phyloP scores from a whole-genome alignment of 139 green algal genomes.

The Trebouxia sp. region DNA sequence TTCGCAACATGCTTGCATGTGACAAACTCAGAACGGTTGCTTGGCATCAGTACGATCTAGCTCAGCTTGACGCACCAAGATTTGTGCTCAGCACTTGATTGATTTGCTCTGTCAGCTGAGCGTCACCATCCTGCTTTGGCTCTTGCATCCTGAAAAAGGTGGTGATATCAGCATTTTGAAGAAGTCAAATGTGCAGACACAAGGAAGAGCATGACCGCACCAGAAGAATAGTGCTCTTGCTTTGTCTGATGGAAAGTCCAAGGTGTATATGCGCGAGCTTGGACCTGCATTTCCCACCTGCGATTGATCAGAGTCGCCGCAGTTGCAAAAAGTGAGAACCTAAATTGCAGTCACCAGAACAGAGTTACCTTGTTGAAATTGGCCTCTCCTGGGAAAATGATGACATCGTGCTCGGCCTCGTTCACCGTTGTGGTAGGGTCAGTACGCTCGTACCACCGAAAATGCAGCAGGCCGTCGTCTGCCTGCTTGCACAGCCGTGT shows the following conservation, averaged over 20 bases:
- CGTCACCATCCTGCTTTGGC: conserved; percentile 7
- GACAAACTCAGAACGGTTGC: too few relatives aligned
- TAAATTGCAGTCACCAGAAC: background rate
- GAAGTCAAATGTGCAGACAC: background rate
- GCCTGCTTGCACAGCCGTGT: background rate
- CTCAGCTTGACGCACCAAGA: background rate
- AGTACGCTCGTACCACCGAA: conserved; percentile 17
- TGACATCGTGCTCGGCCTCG: background rate
- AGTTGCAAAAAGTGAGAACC: background rate
- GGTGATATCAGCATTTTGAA: too few relatives aligned
- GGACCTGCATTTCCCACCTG: conserved; percentile 1
- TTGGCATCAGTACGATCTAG: too few relatives aligned
- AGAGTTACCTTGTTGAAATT: background rate
- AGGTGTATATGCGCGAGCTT: conserved; percentile 15
- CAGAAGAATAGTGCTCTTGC: conserved; percentile 7
- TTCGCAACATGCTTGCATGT: background rate
- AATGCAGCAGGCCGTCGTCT: background rate
- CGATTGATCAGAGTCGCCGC: background rate
- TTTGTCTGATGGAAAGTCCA: background rate
- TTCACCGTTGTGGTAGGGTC: background rate
- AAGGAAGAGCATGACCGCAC: background rate
- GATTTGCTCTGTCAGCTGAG: conserved; percentile 11
- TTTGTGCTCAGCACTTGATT: background rate
- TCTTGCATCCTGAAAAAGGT: conserved; percentile 16
- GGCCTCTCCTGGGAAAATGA: background rate